Evolutionary conservation across 2,329 filamentous ascomycete species (phyloP), one percentile per base, ranked within the genome.

Genomic region (Exserohilum rostratum): DNA sequence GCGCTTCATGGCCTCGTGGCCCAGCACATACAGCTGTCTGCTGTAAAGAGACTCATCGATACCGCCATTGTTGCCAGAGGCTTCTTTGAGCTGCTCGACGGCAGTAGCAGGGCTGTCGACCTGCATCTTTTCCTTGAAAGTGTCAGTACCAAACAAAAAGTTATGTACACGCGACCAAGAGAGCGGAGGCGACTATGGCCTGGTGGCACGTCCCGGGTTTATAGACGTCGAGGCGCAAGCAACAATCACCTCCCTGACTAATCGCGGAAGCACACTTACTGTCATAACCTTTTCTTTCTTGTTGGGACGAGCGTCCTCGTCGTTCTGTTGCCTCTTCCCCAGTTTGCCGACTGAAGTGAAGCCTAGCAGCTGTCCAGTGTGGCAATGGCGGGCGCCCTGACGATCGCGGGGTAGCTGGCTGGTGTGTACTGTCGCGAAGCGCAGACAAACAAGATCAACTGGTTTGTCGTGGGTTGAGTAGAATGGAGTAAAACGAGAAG

Each of bases 1-100:
- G 71, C 95, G 92, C 84, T 96, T 98, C 95, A 99, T 99, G 64
- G 95, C 87, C 76, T 89, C 87, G 72, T 89, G 87, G 51, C 95
- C 87, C 51, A 89, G 83, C 51, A 89, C 87, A 68, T 89, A 89
- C 46, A 88, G 82, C 78, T 88, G 85, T 64, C 85, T 79, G 73
- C 85, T 87, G 78, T 88, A 88, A 50, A 88, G 77, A 35, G 85
- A 87, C 75, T 88, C 85, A 66, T 88, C 85, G 65, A 88, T 88
- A 65, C 87, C 85, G 64, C 84, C 84, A 66, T 83, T 80, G 52
- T 49, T 58, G 55, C 62, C 62, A 20, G 66, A 63, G 55, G 72
- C 73, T 54, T 78, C 72, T 68, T 86, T 86, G 65, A 86, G 81
- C 77, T 83, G 80, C 74, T 85, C 82, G 56, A 83, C 80, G 45